Conservation (phyloP, 805 yeast species). For the Lipomyces mesembrius region DNA sequence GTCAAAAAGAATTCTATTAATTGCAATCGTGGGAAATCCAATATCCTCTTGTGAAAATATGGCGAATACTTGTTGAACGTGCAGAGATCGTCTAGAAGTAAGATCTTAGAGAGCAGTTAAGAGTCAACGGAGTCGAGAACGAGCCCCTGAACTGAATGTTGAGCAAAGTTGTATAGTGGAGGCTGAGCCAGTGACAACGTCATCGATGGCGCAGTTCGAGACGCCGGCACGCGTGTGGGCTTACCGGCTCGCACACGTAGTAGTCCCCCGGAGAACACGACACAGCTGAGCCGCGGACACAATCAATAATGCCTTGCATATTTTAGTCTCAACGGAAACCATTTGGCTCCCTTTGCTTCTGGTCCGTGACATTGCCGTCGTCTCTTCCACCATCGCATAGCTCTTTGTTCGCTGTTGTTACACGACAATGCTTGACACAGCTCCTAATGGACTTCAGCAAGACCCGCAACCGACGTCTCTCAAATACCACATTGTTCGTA, state of each 20-base stretch:
- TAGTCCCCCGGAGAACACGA: no score
- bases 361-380: not conserved
- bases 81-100: no score
- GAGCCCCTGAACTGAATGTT: no score
- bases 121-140: no score
- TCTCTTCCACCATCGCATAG: not conserved
- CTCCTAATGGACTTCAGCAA: not conserved
- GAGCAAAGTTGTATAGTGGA: no score
- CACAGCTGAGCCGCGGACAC: no score
- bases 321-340: not conserved
- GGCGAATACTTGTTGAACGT: no score
- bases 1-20: no score
- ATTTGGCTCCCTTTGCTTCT: not conserved
- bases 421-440: not conserved
- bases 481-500: slow-evolving; percentile 59
- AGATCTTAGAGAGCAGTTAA: no score
- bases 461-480: not conserved
- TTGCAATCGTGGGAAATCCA: no score
- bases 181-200: not conserved
- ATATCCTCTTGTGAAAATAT: no score
- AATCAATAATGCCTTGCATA: not conserved
- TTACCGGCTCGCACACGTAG: no score
- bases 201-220: not conserved
- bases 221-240: not conserved
- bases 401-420: not conserved